Conservation (phyloP, 2,329 filamentous ascomycete species). For the Sclerotinia spermophila region DNA sequence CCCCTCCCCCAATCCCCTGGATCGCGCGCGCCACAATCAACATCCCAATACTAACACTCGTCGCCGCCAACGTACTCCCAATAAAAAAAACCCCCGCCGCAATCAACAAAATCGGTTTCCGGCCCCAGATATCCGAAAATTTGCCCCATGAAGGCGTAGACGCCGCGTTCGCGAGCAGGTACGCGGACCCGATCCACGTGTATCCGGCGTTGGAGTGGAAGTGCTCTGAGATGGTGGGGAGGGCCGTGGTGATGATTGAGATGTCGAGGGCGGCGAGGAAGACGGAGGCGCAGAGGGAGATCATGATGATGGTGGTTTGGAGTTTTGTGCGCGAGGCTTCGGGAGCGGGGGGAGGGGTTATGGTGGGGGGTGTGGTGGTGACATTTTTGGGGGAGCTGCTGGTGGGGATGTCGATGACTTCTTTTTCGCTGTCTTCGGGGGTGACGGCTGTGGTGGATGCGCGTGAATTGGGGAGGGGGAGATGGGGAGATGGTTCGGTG, state of each 20-base stretch:
- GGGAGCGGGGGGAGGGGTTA: slow-evolving; percentile 21
- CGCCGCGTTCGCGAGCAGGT: slow-evolving; percentile 66
- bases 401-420: neutral
- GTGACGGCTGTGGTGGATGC: neutral
- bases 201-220: slow-evolving; percentile 52
- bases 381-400: neutral
- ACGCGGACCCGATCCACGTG: slow-evolving; percentile 74
- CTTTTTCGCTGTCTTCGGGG: neutral
- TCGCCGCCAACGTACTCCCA: slow-evolving; percentile 48
- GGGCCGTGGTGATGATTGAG: slow-evolving; percentile 59
- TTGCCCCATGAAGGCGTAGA: slow-evolving; percentile 64
- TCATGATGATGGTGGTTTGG: slow-evolving; percentile 36
- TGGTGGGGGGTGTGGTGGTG: neutral
- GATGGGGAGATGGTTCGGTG: neutral
- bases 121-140: slow-evolving; percentile 55
- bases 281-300: slow-evolving; percentile 35
- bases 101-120: slow-evolving; percentile 50
- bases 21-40: slow-evolving; percentile 44
- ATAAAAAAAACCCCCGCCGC: slow-evolving; percentile 50
- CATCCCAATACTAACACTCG: slow-evolving; percentile 44
- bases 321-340: slow-evolving; percentile 35
- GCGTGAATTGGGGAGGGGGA: neutral
- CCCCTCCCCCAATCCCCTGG: slow-evolving; percentile 46
- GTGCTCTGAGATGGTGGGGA: slow-evolving; percentile 55
- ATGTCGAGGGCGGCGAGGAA: slow-evolving; percentile 37